Base-by-base conservation (phyloP, 164 flowering plant species). In the Umbilicus rupestris region DNA sequence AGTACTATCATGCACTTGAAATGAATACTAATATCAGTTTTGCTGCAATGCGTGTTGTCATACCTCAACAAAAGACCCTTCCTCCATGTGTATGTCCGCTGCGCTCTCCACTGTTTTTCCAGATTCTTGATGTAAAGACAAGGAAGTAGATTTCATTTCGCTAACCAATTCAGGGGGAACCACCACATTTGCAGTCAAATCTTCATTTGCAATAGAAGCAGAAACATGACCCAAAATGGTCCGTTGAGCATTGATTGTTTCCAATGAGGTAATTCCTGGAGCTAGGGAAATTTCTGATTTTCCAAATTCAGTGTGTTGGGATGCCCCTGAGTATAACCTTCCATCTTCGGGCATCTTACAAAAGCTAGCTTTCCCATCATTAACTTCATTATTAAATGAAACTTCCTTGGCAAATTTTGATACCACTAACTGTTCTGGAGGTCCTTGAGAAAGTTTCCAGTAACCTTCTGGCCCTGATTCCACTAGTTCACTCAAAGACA, bases 31-130 rank as follows among this genome's bases (percentile, higher is more conserved):
- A 26, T 16, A 24, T 24, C 9, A 20, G 30, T 15, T 28, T 55
- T 55, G 28, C 4, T 11, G 60, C 19, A 1, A 14, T 41, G 44
- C 12, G 0, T 64, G 37, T 16, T 22, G 28, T 17, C 82, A 68
- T 19, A 90, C 99, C 96, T 94, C 99, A 22, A 94, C 93, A 74
- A 52, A 65, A 33, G 90, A 86, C 49, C 92, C 93, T 78, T 86
- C 95, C 70, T 69, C 73, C 52, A 91, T 83, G 71, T 29, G 39
- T 41, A 71, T 74, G 39, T 74, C 86, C 35, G 69, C 66, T 17
- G 59, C 44, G 39, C 69, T 26, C 19, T 67, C 80, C n/a, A 24
- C 67, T 26, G 65, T 55, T 57, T 68, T 77, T 55, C 52, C 73
- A 28, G 33, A 55, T 55, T 55, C 33, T 55, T 55, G 60, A 55